These are phyloP conservation scores for Kuraishia hungarica DNA, from an alignment of 805 yeast genomes.

Conservation along the genomic window DNA sequence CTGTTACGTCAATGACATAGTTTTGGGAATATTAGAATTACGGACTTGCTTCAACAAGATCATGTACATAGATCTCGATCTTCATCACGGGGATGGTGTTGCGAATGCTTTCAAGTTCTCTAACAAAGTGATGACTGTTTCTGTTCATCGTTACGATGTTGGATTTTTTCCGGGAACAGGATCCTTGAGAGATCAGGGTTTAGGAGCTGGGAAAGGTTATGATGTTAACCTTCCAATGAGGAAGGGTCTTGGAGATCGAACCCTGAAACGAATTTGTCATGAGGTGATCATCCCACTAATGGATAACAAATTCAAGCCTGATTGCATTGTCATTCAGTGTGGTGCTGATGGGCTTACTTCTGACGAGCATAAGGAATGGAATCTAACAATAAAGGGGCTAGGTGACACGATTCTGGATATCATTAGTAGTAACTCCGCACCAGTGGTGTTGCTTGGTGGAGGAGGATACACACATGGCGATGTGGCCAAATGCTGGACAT, in stretches of 20 bases:
- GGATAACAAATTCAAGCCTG: constrained; percentile 30
- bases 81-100: constrained; percentile 82
- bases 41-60: constrained; percentile 37
- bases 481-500: constrained; percentile 54
- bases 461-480: constrained; percentile 67
- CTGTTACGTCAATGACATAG: constrained; percentile 67
- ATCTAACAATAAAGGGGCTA: constrained; percentile 46
- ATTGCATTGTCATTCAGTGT: constrained; percentile 52
- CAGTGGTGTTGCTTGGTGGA: constrained; percentile 55
- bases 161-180: constrained; percentile 80
- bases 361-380: constrained; percentile 64
- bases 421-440: constrained; percentile 17
- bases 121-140: constrained; percentile 47
- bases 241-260: constrained; percentile 45
- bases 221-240: constrained; percentile 46
- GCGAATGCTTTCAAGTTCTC: constrained; percentile 53
- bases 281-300: constrained; percentile 36
- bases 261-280: constrained; percentile 26
- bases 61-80: constrained; percentile 61
- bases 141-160: constrained; percentile 53
- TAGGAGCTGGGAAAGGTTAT: constrained; percentile 27
- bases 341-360: constrained; percentile 72
- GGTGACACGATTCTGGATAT: constrained; percentile 25
- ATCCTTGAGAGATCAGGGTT: constrained; percentile 23
- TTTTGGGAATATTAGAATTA: constrained; percentile 42